Evolutionary conservation across 495 filamentous ascomycete genomes (phyloP).

Genomic region (Hypoxylon fuscum): DNA sequence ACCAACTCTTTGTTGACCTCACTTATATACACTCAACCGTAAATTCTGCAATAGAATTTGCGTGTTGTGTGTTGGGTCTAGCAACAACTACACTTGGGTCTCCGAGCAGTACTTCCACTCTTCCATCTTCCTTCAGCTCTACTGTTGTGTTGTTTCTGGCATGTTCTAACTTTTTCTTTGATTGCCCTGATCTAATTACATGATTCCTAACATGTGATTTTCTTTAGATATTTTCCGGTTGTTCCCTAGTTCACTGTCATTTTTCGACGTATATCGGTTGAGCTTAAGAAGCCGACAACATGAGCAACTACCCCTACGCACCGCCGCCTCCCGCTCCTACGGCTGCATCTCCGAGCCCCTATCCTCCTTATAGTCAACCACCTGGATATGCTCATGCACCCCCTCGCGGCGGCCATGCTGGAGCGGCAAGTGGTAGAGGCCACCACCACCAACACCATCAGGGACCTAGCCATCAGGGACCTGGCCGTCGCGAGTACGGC

Average conservation of each 20-base stretch:
- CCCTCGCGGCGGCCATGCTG: slow-evolving; percentile 40
- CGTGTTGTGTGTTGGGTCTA: too few relatives aligned
- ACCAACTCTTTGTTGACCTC: too few relatives aligned
- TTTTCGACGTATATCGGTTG: slow-evolving; percentile 10
- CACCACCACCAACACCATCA: slow-evolving; percentile 42
- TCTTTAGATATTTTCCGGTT: background rate
- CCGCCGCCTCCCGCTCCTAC: slow-evolving; percentile 64
- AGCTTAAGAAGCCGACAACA: slow-evolving; percentile 21
- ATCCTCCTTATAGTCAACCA: slow-evolving; percentile 50
- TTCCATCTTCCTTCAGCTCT: background rate
- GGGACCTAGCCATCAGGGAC: slow-evolving; percentile 39
- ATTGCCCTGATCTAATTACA: background rate
- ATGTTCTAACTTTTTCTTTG: background rate
- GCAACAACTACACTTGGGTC: too few relatives aligned
- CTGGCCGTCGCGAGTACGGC: slow-evolving; percentile 30
- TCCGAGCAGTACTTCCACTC: background rate
- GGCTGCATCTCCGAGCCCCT: slow-evolving; percentile 48
- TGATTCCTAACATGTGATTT: slow-evolving; percentile 11
- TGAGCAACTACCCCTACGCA: slow-evolving; percentile 62
- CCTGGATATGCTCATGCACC: slow-evolving; percentile 38
- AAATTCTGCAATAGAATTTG: too few relatives aligned
- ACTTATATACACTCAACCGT: too few relatives aligned
- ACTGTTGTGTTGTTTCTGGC: background rate
- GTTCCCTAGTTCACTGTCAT: background rate
- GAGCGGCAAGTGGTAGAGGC: slow-evolving; percentile 34